Evolutionary conservation across 164 flowering plant genomes (phyloP).

Genomic region (Liquidambar formosana): DNA sequence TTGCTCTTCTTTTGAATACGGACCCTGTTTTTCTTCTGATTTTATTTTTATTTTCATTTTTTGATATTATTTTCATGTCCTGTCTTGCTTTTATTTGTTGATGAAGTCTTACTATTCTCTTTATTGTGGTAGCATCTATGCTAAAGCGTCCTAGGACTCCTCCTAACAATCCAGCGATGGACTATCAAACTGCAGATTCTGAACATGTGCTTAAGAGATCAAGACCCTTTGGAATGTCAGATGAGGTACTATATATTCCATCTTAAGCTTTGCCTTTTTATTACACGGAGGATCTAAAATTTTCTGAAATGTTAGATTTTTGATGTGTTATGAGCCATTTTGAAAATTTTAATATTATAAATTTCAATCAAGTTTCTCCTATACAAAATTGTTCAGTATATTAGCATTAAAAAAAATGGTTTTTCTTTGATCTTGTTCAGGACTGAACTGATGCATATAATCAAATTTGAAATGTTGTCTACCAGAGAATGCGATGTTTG

Average conservation of each 20-base stretch:
- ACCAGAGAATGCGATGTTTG: background rate
- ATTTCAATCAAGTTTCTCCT: background rate
- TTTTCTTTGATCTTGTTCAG: background rate
- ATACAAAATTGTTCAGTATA: background rate
- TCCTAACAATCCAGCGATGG: slow-evolving; percentile 21
- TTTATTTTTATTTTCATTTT: too few species aligned
- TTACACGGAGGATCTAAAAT: background rate
- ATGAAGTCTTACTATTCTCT: background rate
- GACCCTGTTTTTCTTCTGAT: too few species aligned
- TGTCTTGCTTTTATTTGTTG: background rate
- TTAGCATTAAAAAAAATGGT: background rate
- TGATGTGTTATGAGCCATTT: background rate
- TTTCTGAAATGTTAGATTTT: background rate
- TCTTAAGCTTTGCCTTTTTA: background rate
- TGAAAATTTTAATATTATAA: background rate
- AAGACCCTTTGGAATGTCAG: slow-evolving; percentile 25
- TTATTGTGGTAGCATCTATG: slow-evolving; percentile 15
- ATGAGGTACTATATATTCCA: slow-evolving; percentile 11
- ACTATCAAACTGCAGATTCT: slow-evolving; percentile 32
- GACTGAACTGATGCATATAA: background rate
- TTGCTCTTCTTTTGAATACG: too few species aligned
- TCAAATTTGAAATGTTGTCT: background rate
- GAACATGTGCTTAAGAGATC: slow-evolving; percentile 30
- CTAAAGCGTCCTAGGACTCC: slow-evolving; percentile 30
- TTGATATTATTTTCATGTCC: too few species aligned